Evolutionary conservation across 306 rosid species (phyloP).

Genomic region (Begonia loranthoides): DNA sequence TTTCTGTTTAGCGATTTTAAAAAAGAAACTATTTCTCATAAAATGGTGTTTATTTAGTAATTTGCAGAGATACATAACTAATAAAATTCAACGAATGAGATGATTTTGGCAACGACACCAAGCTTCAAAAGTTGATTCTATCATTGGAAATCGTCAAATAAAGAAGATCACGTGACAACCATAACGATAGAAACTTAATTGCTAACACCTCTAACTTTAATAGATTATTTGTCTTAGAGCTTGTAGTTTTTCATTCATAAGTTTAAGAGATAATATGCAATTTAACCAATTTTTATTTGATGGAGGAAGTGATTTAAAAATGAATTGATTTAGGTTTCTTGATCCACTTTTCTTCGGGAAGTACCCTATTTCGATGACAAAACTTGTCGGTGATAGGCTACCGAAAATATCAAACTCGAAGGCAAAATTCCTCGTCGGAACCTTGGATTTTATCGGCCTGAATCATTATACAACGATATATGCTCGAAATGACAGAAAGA

Average conservation of each 20-base stretch:
- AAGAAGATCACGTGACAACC: too few relatives aligned
- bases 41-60: not conserved
- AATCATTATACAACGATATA: conserved; percentile 81
- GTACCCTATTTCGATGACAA: conserved; percentile 69
- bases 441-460: conserved; percentile 73
- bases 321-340: conserved; percentile 56
- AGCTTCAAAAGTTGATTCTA: too few relatives aligned
- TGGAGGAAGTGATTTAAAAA: not conserved
- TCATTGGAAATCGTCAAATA: too few relatives aligned
- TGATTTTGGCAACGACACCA: too few relatives aligned
- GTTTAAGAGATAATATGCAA: too few relatives aligned
- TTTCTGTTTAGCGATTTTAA: too few relatives aligned
- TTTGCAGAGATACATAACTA: too few relatives aligned
- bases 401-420: conserved; percentile 44
- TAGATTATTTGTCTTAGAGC: too few relatives aligned
- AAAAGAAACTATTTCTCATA: too few relatives aligned
- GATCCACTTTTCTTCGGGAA: conserved; percentile 71
- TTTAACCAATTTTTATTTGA: not conserved
- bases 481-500: conserved; percentile 62
- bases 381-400: conserved; percentile 51
- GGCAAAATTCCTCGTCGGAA: conserved; percentile 39
- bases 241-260: too few relatives aligned
- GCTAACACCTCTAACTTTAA: too few relatives aligned
- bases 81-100: not conserved
- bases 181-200: too few relatives aligned